Evolutionary conservation across 345 rosid genomes (phyloP).

Genomic region (Populus nigra): DNA sequence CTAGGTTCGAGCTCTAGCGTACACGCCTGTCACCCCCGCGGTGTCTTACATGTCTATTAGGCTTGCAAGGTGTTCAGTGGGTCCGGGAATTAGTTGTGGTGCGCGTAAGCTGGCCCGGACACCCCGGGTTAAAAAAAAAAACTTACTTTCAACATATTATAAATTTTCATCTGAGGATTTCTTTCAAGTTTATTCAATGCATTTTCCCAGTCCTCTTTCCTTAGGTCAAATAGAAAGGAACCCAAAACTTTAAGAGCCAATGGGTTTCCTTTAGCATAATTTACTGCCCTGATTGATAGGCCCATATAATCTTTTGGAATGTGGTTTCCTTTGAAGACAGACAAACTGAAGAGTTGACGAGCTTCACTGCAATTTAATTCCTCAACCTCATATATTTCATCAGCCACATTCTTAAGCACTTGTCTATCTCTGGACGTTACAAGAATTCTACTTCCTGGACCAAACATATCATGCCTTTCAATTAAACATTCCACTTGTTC

Average conservation of each 20-base stretch:
- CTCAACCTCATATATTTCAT: conserved; percentile 4
- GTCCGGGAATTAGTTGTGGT: no score
- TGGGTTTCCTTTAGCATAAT: conserved; percentile 11
- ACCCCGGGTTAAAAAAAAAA: no score
- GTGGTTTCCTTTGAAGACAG: conserved; percentile 6
- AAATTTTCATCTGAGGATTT: not conserved
- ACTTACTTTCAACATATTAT: not conserved
- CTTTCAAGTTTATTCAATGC: conserved; percentile 1
- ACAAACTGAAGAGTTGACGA: not conserved
- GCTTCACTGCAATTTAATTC: not conserved
- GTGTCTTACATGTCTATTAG: no score
- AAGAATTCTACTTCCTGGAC: conserved; percentile 10
- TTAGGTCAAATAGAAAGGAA: not conserved
- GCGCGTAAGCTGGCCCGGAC: no score
- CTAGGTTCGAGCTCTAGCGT: no score
- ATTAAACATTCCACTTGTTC: conserved; percentile 1
- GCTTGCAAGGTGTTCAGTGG: no score
- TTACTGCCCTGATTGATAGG: not conserved
- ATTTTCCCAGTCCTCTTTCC: not conserved
- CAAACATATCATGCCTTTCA: not conserved
- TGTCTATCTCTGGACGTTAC: conserved; percentile 17
- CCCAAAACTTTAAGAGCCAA: conserved; percentile 23
- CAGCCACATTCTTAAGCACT: not conserved
- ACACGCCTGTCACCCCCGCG: no score
- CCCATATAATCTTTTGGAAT: not conserved